Conservation (phyloP, 2,329 filamentous ascomycete genomes). For the Neofusicoccum cordaticola region DNA sequence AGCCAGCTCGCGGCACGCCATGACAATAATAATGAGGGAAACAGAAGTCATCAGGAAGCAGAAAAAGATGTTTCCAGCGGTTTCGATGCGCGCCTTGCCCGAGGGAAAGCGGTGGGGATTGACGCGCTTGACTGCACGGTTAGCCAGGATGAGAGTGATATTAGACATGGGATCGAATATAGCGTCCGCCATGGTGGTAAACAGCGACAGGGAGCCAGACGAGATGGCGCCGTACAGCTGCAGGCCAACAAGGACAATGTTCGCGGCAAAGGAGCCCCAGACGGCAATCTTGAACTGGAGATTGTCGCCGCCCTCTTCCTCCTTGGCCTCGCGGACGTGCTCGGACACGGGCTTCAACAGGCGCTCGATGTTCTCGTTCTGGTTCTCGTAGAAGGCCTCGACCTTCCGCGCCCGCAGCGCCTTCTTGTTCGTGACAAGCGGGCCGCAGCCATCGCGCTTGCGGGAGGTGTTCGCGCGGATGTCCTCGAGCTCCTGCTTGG, state of each 20-base stretch:
- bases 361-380: conserved; percentile 91
- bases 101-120: conserved; percentile 84
- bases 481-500: conserved; percentile 68
- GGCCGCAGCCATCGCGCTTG: conserved; percentile 61
- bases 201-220: conserved; percentile 88
- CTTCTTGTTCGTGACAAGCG: conserved; percentile 43
- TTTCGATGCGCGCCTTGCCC: conserved; percentile 91
- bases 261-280: conserved; percentile 70
- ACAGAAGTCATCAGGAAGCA: conserved; percentile 95
- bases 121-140: conserved; percentile 83
- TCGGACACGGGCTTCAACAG: conserved; percentile 91
- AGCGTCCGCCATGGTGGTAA: conserved; percentile 95
- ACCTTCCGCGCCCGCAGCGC: conserved; percentile 56
- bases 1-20: conserved; percentile 71
- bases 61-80: conserved; percentile 92
- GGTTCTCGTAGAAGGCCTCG: conserved; percentile 78
- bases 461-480: conserved; percentile 79
- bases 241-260: conserved; percentile 72
- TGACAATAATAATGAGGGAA: conserved; percentile 86
- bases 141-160: conserved; percentile 78
- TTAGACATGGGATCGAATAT: conserved; percentile 92
- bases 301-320: conserved; percentile 77
- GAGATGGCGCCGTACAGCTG: conserved; percentile 87
- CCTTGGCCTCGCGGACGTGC: conserved; percentile 76
- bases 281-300: conserved; percentile 70